Conservation (phyloP, 768 basidiomycete species). For the Boletus tomentosulus region DNA sequence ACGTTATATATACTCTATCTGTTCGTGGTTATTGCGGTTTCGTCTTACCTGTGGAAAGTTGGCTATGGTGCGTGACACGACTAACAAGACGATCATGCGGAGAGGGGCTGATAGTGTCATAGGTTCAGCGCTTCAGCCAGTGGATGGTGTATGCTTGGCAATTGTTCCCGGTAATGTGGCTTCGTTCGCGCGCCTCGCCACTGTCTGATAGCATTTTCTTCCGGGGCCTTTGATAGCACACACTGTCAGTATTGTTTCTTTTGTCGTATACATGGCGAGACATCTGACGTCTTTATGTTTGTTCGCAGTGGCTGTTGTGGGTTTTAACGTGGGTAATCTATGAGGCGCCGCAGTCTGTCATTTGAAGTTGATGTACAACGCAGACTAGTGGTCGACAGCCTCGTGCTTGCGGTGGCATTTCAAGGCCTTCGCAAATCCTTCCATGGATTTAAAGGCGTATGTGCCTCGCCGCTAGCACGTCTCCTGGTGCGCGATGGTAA, state of each 20-base stretch:
- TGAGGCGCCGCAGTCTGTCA: background rate
- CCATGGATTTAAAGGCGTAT: background rate
- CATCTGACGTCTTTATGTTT: background rate
- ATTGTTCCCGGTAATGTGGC: background rate
- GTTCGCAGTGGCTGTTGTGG: conserved; percentile 11
- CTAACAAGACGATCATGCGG: background rate
- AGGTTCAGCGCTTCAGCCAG: background rate
- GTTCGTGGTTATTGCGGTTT: background rate
- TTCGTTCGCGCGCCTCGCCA: background rate
- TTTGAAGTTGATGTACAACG: background rate
- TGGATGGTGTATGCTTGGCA: conserved; percentile 1
- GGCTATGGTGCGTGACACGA: conserved; percentile 1
- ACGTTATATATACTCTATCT: conserved; percentile 7
- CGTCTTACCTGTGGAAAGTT: conserved; percentile 5
- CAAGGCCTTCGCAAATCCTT: conserved; percentile 1
- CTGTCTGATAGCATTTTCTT: background rate
- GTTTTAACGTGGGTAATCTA: conserved; percentile 1
- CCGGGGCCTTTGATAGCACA: background rate
- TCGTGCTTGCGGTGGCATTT: conserved; percentile 2
- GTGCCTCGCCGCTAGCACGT: conserved; percentile 2
- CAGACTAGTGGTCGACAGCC: conserved; percentile 7
- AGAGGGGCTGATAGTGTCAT: background rate
- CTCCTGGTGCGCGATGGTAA: conserved; percentile 9
- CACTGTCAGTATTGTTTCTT: conserved; percentile 1
- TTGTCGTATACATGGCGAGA: background rate